phyloP scores from a whole-genome alignment of 176 grass and related monocot species.

The Oryza nivara region DNA sequence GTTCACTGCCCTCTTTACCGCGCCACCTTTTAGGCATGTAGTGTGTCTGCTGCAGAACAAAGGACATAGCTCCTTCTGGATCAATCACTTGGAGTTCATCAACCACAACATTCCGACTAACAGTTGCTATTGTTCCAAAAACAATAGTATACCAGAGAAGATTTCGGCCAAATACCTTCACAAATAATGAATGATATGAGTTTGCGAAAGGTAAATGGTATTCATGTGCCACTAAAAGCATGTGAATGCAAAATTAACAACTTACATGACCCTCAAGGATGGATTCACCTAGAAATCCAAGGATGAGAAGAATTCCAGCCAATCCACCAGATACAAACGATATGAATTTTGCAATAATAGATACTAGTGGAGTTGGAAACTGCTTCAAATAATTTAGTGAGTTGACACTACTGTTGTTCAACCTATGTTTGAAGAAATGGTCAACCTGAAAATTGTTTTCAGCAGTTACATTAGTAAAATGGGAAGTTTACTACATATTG shows the following conservation, averaged over 20 bases:
- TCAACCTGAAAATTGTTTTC: slow-evolving; percentile 53
- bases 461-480: neutral
- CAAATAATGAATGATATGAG: slow-evolving; percentile 12
- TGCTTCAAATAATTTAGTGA: slow-evolving; percentile 76
- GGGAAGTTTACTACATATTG: neutral
- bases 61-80: slow-evolving; percentile 68
- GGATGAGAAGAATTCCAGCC: slow-evolving; percentile 64
- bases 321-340: slow-evolving; percentile 73
- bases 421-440: slow-evolving; percentile 67
- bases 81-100: slow-evolving; percentile 71
- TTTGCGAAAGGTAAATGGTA: neutral
- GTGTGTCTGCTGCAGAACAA: slow-evolving; percentile 64
- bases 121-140: slow-evolving; percentile 68
- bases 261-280: slow-evolving; percentile 72
- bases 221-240: slow-evolving; percentile 6
- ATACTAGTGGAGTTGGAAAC: slow-evolving; percentile 62
- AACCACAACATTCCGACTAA: slow-evolving; percentile 58
- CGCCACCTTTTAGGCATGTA: slow-evolving; percentile 74
- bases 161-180: slow-evolving; percentile 70
- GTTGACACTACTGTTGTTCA: slow-evolving; percentile 59
- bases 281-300: slow-evolving; percentile 68
- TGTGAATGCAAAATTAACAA: neutral
- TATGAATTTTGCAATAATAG: slow-evolving; percentile 65
- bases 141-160: slow-evolving; percentile 70
- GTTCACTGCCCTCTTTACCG: slow-evolving; percentile 55